Conservation (phyloP, 2,329 filamentous ascomycete species). For the Calonectria henricotiae region DNA sequence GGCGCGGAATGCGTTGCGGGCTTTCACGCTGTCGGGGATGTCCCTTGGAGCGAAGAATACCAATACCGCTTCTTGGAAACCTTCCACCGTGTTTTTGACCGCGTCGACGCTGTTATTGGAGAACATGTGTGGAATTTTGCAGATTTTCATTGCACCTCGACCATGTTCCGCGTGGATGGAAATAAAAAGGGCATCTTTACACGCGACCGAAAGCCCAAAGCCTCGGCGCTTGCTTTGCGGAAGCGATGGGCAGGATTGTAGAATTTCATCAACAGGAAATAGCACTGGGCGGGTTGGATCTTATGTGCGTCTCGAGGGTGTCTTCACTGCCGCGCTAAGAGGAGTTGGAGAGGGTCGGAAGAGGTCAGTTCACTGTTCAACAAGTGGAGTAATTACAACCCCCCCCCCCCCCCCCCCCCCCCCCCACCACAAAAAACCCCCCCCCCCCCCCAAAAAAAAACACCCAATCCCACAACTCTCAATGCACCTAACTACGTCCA, state of each 20-base stretch:
- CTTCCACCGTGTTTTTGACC: constrained; percentile 39
- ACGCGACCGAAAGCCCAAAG: constrained; percentile 27
- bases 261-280: too few relatives aligned
- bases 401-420: too few relatives aligned
- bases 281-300: too few relatives aligned
- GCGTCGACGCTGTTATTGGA: constrained; percentile 37
- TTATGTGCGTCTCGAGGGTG: too few relatives aligned
- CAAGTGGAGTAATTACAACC: too few relatives aligned
- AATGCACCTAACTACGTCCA: too few relatives aligned
- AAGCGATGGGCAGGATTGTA: neutral
- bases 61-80: constrained; percentile 37
- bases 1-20: constrained; percentile 29
- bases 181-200: constrained; percentile 45
- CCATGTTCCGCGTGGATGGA: constrained; percentile 38
- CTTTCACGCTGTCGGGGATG: constrained; percentile 34
- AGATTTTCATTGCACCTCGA: constrained; percentile 38
- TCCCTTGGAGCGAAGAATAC: constrained; percentile 43
- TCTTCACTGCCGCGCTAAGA: too few relatives aligned
- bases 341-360: too few relatives aligned
- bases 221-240: neutral
- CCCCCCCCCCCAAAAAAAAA: too few relatives aligned
- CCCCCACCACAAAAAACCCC: too few relatives aligned
- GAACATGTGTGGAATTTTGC: constrained; percentile 46
- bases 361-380: too few relatives aligned
- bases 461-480: too few relatives aligned